Evolutionary conservation across 768 basidiomycete genomes (phyloP).

Genomic region (Rhodotorula diobovata): DNA sequence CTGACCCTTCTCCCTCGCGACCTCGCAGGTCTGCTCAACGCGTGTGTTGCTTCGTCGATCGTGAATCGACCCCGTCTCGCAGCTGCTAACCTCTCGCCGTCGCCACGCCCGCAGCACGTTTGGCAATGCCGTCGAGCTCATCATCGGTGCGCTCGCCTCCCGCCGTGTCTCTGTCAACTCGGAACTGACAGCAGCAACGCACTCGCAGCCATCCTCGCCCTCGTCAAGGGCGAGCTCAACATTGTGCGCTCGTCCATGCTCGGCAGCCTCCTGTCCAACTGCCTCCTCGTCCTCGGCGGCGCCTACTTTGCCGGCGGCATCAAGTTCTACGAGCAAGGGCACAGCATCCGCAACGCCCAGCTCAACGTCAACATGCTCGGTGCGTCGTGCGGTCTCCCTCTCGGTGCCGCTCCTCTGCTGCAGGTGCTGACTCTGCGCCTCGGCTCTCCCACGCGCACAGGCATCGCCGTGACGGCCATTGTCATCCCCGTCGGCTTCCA

Average conservation of each 20-base stretch:
- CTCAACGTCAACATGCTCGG: slow-evolving; percentile 43
- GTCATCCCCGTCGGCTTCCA: slow-evolving; percentile 63
- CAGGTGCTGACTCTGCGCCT: background rate
- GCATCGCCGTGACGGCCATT: slow-evolving; percentile 33
- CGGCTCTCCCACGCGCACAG: background rate
- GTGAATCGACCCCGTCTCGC: no score
- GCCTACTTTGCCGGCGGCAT: slow-evolving; percentile 22
- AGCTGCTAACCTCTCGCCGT: no score
- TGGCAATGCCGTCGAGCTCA: slow-evolving; percentile 41
- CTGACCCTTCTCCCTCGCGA: background rate
- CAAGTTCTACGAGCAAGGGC: slow-evolving; percentile 41
- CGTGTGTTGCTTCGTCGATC: slow-evolving; percentile 42
- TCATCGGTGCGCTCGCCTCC: slow-evolving; percentile 23
- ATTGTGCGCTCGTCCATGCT: slow-evolving; percentile 73
- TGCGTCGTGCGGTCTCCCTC: background rate
- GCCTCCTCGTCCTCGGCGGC: slow-evolving; percentile 42
- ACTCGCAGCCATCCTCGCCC: slow-evolving; percentile 59
- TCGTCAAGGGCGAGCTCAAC: slow-evolving; percentile 68
- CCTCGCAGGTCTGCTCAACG: slow-evolving; percentile 69
- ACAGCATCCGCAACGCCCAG: slow-evolving; percentile 40
- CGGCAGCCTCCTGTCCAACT: slow-evolving; percentile 75
- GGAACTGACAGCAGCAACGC: background rate
- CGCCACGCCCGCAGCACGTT: slow-evolving; percentile 47
- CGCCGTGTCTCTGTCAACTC: background rate
- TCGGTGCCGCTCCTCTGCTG: background rate